phyloP scores from a whole-genome alignment of 148 eudicot genomes.

The Vaccinium myrtillus region DNA sequence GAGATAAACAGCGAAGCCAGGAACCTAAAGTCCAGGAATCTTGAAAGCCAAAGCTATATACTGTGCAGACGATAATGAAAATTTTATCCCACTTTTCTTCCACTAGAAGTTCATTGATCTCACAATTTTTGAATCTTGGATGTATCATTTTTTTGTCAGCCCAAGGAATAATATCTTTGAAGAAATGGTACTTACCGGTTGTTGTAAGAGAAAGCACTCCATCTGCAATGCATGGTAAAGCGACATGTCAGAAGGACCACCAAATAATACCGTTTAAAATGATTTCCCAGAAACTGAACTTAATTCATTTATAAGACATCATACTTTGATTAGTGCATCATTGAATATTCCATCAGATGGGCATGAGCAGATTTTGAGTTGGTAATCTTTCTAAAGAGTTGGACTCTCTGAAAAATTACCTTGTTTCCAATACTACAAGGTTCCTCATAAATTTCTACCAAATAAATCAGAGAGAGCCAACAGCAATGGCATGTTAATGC shows the following conservation, averaged over 20 bases:
- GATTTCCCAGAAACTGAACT: background rate
- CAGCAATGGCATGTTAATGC: background rate
- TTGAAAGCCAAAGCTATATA: background rate
- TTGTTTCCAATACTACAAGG: background rate
- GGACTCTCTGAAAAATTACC: background rate
- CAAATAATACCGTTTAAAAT: background rate
- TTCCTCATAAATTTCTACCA: background rate
- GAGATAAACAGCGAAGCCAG: background rate
- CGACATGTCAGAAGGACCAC: slow-evolving; percentile 16
- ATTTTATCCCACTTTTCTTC: background rate
- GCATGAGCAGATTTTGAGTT: background rate
- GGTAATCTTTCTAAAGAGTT: background rate
- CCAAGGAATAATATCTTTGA: background rate
- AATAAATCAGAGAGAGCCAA: slow-evolving; percentile 8
- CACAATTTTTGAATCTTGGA: background rate
- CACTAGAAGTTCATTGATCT: background rate
- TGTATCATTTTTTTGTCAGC: background rate
- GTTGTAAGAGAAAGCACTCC: slow-evolving; percentile 71
- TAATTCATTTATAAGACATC: background rate
- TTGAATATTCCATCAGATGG: no score
- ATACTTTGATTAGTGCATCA: background rate
- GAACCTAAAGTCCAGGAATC: background rate
- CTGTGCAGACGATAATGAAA: background rate
- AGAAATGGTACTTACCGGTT: slow-evolving; percentile 58
- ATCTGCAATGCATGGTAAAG: slow-evolving; percentile 53